Conservation (phyloP, 768 basidiomycete genomes). For the Saitozyma sp. region DNA sequence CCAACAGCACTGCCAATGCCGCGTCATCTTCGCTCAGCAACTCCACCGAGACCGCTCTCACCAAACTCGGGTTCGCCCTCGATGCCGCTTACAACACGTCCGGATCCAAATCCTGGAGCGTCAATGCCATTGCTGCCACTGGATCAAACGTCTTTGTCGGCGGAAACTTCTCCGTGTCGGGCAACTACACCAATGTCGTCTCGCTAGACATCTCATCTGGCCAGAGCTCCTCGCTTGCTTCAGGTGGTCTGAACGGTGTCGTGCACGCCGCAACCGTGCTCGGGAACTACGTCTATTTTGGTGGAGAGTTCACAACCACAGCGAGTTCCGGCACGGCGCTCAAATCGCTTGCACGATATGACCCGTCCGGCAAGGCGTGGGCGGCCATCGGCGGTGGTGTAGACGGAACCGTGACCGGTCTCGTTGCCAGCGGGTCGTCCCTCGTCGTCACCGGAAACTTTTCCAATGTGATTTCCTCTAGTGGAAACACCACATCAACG, state of each 20-base stretch:
- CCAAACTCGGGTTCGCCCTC: constrained; percentile 64
- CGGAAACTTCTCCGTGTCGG: constrained; percentile 69
- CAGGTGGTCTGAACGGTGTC: constrained; percentile 74
- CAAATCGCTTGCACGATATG: constrained; percentile 68
- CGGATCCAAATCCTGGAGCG: constrained; percentile 20
- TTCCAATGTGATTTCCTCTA: constrained; percentile 55
- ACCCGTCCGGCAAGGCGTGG: constrained; percentile 69
- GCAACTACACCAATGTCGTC: constrained; percentile 65
- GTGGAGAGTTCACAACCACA: constrained; percentile 82
- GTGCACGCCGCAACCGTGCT: constrained; percentile 67
- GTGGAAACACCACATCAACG: constrained; percentile 50
- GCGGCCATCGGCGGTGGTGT: constrained; percentile 69
- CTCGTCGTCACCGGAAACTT: constrained; percentile 77
- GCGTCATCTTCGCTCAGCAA: constrained; percentile 68
- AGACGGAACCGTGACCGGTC: constrained; percentile 68
- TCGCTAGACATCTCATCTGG: constrained; percentile 63
- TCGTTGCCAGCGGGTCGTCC: constrained; percentile 55
- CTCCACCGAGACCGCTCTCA: constrained; percentile 67
- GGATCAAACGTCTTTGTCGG: constrained; percentile 71
- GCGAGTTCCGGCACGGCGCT: constrained; percentile 58
- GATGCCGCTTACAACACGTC: constrained; percentile 58
- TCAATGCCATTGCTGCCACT: constrained; percentile 59
- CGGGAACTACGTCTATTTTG: constrained; percentile 66
- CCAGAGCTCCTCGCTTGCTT: constrained; percentile 58
- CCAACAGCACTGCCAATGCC: constrained; percentile 56